Conservation (phyloP, 345 rosid genomes). For the Alliaria petiolata region DNA sequence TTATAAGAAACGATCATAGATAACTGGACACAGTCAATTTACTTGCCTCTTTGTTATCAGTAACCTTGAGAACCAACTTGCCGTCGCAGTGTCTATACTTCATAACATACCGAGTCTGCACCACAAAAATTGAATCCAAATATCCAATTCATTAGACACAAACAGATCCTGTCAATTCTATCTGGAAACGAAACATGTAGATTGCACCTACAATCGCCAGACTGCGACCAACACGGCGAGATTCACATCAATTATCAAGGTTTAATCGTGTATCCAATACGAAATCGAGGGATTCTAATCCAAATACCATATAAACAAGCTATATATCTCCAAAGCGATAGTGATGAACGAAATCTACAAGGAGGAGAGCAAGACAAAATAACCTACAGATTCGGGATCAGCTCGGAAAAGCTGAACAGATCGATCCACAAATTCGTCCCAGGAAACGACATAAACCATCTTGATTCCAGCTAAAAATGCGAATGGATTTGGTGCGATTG, state of each 20-base stretch:
- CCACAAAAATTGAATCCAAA: conserved; percentile 20
- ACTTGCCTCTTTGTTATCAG: conserved; percentile 95
- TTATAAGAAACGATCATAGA: background rate
- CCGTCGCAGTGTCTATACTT: conserved; percentile 95
- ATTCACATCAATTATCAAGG: background rate
- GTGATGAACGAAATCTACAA: background rate
- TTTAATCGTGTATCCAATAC: background rate
- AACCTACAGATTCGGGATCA: conserved; percentile 83
- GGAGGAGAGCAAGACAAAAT: background rate
- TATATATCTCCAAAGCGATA: background rate
- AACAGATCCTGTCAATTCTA: background rate
- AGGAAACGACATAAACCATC: conserved; percentile 73
- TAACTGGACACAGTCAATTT: background rate
- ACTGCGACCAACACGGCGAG: background rate
- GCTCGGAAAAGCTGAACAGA: conserved; percentile 77
- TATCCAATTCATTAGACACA: background rate
- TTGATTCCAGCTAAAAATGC: background rate
- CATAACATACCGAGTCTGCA: conserved; percentile 81
- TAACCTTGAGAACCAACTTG: conserved; percentile 95
- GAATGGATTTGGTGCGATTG: background rate
- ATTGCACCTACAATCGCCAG: background rate
- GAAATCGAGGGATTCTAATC: background rate
- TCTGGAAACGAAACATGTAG: background rate
- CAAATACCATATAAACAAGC: background rate
- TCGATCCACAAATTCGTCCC: conserved; percentile 88